A percentile compares a stretch with the other conserved stretches of the same genome.
phyloP scores from a whole-genome alignment of 257 asterid genomes.

The Solanum sejunctum region DNA sequence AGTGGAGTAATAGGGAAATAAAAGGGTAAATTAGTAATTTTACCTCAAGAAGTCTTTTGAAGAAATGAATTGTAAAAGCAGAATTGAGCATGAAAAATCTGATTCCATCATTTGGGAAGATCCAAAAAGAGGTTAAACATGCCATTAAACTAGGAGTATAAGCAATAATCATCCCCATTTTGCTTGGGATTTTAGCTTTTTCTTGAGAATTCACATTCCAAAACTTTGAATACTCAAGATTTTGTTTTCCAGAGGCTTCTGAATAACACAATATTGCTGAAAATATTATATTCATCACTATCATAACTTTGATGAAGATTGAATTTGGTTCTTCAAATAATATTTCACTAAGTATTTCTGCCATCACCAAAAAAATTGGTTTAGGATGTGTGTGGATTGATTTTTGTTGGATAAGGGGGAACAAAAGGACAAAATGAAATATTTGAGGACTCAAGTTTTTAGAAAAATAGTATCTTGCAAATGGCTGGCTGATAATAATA shows the following conservation, averaged over 20 bases:
- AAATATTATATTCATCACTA: background rate
- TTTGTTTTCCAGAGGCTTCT: background rate
- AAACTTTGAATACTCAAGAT: background rate
- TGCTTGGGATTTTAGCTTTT: conserved; percentile 14
- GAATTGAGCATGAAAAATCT: conserved; percentile 45
- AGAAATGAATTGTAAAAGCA: conserved; percentile 43
- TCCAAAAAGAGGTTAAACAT: conserved; percentile 25
- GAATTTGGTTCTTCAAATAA: background rate
- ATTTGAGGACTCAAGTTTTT: background rate
- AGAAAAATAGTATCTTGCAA: background rate
- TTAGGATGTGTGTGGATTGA: background rate
- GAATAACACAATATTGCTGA: background rate
- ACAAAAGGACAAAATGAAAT: background rate
- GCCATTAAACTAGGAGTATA: conserved; percentile 37
- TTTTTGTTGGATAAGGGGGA: background rate
- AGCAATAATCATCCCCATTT: conserved; percentile 31
- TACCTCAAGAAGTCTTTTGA: conserved; percentile 75
- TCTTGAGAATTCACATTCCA: background rate
- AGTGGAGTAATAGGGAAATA: background rate
- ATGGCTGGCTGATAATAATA: background rate
- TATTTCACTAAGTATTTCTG: background rate
- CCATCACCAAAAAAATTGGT: background rate
- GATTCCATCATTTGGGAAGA: conserved; percentile 30
- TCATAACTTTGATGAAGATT: background rate
- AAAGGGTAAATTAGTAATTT: background rate